Evolutionary conservation across 1,284 basidiomycete genomes (phyloP).

Genomic region (Apiotrichum sp.): DNA sequence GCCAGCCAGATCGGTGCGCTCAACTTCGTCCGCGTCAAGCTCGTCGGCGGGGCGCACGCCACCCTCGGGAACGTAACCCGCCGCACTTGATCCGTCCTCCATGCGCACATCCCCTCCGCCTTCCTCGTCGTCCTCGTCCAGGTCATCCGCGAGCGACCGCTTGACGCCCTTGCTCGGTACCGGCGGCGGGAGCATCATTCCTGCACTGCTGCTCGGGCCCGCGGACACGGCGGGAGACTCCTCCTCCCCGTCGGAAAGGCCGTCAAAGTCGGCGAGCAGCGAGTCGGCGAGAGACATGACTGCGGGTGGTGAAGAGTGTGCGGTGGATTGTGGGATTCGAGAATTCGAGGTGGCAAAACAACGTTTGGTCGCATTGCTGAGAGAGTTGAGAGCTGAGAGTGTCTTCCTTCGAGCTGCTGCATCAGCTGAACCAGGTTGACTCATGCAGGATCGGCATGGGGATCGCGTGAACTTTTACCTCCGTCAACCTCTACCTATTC

Average conservation of each 20-base stretch:
- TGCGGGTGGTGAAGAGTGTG: background rate
- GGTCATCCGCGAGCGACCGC: slow-evolving; percentile 10
- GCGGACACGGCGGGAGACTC: slow-evolving; percentile 20
- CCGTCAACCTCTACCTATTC: no score
- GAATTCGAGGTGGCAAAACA: slow-evolving; percentile 2
- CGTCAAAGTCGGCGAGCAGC: slow-evolving; percentile 47
- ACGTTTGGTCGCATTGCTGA: no score
- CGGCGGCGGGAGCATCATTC: slow-evolving; percentile 11
- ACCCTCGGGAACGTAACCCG: slow-evolving; percentile 72
- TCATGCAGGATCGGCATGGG: no score
- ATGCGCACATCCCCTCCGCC: slow-evolving; percentile 35
- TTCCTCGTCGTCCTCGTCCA: slow-evolving; percentile 14
- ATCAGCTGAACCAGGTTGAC: no score
- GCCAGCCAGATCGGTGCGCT: slow-evolving; percentile 76
- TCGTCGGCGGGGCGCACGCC: slow-evolving; percentile 89
- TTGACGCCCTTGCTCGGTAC: slow-evolving; percentile 8
- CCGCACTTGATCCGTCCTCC: slow-evolving; percentile 34
- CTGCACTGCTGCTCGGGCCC: slow-evolving; percentile 1
- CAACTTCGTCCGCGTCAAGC: slow-evolving; percentile 84
- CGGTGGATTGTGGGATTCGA: background rate
- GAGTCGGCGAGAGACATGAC: slow-evolving; percentile 48
- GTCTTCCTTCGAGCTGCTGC: no score
- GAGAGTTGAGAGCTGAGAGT: no score
- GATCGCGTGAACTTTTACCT: no score
- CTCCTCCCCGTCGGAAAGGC: slow-evolving; percentile 41